These are phyloP conservation scores for Suillus fuscotomentosus DNA, from an alignment of 768 basidiomycete genomes.

Conservation along the genomic window DNA sequence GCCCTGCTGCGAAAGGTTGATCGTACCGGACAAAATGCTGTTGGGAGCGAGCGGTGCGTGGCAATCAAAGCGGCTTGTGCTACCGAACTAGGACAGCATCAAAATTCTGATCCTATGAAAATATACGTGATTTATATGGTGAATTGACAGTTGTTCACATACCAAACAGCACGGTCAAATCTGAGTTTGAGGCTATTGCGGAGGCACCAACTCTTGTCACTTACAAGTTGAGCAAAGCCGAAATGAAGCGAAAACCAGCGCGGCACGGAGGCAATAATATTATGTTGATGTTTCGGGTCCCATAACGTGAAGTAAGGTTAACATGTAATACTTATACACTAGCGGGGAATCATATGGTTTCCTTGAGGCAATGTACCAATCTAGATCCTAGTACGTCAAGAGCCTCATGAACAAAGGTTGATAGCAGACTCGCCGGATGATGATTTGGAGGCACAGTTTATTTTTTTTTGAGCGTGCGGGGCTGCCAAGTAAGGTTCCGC, in stretches of 20 bases:
- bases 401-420: neutral
- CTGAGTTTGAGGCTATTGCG: neutral
- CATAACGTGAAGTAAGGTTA: neutral
- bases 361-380: neutral
- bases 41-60: neutral
- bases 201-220: neutral
- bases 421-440: neutral
- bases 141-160: neutral
- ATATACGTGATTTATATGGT: neutral
- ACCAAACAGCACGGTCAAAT: neutral
- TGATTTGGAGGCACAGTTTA: neutral
- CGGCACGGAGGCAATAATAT: conserved; percentile 1
- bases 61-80: neutral
- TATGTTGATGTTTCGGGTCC: neutral
- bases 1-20: neutral
- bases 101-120: neutral
- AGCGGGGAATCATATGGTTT: neutral
- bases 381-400: neutral
- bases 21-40: neutral
- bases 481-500: too few species aligned
- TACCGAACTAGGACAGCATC: neutral
- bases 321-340: neutral
- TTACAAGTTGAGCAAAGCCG: neutral
- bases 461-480: too few species aligned
- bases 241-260: conserved; percentile 3